Base-by-base conservation (phyloP, 257 asterid genomes). In the Solanum gandarillasii region DNA sequence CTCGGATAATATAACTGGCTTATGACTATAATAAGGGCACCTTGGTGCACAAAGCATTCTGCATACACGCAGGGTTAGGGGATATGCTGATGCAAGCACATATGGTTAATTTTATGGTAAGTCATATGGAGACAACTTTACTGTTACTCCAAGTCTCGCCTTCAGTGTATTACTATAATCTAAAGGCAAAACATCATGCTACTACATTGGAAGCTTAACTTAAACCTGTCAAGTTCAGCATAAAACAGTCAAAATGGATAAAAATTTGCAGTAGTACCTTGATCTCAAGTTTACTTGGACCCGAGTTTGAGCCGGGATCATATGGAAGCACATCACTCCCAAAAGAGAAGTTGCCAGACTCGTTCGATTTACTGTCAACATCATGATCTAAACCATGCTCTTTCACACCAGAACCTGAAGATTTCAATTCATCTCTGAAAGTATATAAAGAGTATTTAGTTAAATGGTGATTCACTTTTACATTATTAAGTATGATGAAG, bases 341-440 rank as follows among this genome's bases (percentile, higher is more conserved):
- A 83, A 86, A 87, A 46, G 86, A 87, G 48, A 94, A 92, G 88
- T 84, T 75, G 58, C 90, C 92, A n/a, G 93, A 91, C 29, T 38
- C 90, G 18, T 86, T 86, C 18, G 94, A 88, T 68, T 85, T 90
- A 74, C 89, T 89, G 76, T 87, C 89, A 34, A 39, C 32, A 25
- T 85, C 93, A 31, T 85, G 91, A 85, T 88, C 91, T 83, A 84
- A 68, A 48, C 86, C 86, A 82, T 75, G 89, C 62, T 91, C 90
- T 85, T 90, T 91, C 82, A 90, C 91, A 75, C 78, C 87, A 36
- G 89, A 87, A 34, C 67, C 88, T 34, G 94, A 89, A 89, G 81
- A 43, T 67, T 76, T 92, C 62, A 94, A 70, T 38, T 92, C 98
- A 9, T 90, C 89, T 91, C 98, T 94, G 92, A 87, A 91, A 65